These are phyloP conservation scores for Paecilomyces dactylethromorphus DNA, from an alignment of 2,329 filamentous ascomycete species.

Conservation along the genomic window DNA sequence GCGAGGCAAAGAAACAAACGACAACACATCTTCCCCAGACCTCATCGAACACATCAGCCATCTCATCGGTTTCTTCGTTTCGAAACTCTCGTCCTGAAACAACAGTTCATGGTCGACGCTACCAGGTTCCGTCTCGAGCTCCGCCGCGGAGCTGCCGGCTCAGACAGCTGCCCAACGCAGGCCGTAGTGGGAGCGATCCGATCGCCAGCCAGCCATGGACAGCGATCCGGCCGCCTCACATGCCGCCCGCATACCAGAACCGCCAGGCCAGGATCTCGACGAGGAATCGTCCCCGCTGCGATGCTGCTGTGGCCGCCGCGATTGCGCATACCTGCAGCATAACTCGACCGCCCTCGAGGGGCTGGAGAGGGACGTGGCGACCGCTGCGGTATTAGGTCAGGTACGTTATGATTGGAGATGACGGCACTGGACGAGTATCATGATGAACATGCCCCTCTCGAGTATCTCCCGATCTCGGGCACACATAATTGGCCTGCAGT, in stretches of 20 bases:
- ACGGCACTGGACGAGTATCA: slow-evolving; percentile 1
- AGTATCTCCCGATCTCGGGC: slow-evolving; percentile 3
- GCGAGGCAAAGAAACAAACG: neutral
- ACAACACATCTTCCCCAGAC: neutral
- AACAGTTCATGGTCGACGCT: neutral
- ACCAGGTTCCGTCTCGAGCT: neutral
- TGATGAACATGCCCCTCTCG: slow-evolving; percentile 2
- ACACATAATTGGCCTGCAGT: neutral
- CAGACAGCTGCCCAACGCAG: neutral
- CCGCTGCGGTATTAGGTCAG: slow-evolving; percentile 83
- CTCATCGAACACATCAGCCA: neutral
- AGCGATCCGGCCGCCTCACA: slow-evolving; percentile 12
- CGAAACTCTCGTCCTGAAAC: neutral
- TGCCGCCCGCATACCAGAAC: slow-evolving; percentile 23
- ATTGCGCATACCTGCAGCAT: slow-evolving; percentile 74
- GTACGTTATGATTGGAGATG: slow-evolving; percentile 51
- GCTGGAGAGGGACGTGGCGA: slow-evolving; percentile 81
- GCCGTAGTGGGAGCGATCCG: too few species aligned
- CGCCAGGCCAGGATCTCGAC: slow-evolving; percentile 1
- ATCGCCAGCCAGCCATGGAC: slow-evolving; percentile 4
- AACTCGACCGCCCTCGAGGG: slow-evolving; percentile 72
- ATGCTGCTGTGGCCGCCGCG: slow-evolving; percentile 80
- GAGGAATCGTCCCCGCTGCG: slow-evolving; percentile 19
- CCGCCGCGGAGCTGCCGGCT: neutral
- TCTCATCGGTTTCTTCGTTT: neutral